phyloP scores from a whole-genome alignment of 495 filamentous ascomycete species.

The Penicillium parvum region DNA sequence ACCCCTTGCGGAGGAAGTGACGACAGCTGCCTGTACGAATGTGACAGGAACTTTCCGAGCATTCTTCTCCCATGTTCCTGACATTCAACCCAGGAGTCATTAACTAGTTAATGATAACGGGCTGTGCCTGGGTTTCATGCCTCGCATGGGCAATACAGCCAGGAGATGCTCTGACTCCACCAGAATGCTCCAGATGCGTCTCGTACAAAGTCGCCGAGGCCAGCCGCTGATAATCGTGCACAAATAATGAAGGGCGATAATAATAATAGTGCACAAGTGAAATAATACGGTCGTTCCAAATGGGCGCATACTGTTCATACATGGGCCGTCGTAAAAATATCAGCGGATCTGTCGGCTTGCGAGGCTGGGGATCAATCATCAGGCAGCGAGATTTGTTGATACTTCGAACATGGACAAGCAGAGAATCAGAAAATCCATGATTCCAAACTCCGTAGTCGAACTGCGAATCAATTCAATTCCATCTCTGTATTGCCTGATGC shows the following conservation, averaged over 20 bases:
- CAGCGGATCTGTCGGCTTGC: no score
- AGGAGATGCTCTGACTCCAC: neutral
- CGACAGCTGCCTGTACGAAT: conserved; percentile 9
- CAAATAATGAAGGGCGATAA: neutral
- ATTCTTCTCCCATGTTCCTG: conserved; percentile 13
- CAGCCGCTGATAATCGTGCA: neutral
- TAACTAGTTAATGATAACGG: neutral
- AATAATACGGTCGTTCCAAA: no score
- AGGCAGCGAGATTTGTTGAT: conserved; percentile 11
- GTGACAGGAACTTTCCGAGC: conserved; percentile 10
- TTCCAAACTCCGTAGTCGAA: neutral
- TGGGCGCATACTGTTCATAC: no score
- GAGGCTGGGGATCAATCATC: neutral
- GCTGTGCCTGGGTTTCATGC: neutral
- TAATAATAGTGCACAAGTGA: neutral
- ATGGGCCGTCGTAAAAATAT: no score
- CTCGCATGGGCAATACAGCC: conserved; percentile 1
- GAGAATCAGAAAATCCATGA: no score
- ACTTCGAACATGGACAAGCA: neutral
- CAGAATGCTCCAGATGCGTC: no score
- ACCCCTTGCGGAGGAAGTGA: conserved; percentile 5
- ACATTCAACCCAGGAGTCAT: neutral
- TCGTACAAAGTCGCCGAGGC: no score
- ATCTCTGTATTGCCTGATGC: conserved; percentile 5
- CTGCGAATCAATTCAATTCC: neutral